These are phyloP conservation scores for Cladophialophora carrionii DNA, from an alignment of 2,329 filamentous ascomycete genomes.

Conservation along the genomic window DNA sequence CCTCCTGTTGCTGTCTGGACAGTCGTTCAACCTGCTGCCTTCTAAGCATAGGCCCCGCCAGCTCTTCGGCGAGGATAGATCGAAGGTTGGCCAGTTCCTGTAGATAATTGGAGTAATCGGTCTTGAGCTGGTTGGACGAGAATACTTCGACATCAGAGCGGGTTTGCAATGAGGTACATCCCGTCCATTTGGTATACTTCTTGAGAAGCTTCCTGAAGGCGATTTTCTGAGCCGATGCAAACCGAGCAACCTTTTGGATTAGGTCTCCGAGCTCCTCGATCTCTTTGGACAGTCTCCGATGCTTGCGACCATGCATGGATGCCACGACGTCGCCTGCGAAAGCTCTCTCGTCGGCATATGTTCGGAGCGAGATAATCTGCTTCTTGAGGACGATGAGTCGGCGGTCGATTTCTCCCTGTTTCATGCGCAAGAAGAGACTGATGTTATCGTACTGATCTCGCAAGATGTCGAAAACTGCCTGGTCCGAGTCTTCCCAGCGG, in stretches of 20 bases:
- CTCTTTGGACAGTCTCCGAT: constrained; percentile 56
- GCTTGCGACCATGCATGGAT: constrained; percentile 41
- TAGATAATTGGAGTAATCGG: constrained; percentile 35
- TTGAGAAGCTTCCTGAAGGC: constrained; percentile 83
- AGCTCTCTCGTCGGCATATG: constrained; percentile 26
- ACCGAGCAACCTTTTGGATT: constrained; percentile 69
- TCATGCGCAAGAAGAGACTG: constrained; percentile 76
- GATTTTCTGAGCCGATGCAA: constrained; percentile 71
- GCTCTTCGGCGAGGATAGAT: constrained; percentile 28
- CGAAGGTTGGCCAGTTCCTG: constrained; percentile 30
- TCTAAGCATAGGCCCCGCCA: constrained; percentile 31
- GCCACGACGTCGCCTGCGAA: constrained; percentile 25
- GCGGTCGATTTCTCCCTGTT: constrained; percentile 74
- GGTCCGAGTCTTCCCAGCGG: constrained; percentile 66
- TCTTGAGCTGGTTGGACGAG: constrained; percentile 33
- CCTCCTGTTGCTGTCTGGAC: constrained; percentile 12
- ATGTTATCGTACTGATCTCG: constrained; percentile 75
- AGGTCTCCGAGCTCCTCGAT: constrained; percentile 66
- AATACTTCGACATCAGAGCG: constrained; percentile 71
- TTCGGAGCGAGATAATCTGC: constrained; percentile 42
- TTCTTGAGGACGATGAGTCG: constrained; percentile 57
- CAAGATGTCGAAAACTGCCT: constrained; percentile 72
- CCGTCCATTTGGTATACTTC: constrained; percentile 88
- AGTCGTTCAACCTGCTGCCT: constrained; percentile 16
- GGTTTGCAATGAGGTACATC: constrained; percentile 65